phyloP scores from a whole-genome alignment of 2,329 filamentous ascomycete species.

The Phialophora tarda region DNA sequence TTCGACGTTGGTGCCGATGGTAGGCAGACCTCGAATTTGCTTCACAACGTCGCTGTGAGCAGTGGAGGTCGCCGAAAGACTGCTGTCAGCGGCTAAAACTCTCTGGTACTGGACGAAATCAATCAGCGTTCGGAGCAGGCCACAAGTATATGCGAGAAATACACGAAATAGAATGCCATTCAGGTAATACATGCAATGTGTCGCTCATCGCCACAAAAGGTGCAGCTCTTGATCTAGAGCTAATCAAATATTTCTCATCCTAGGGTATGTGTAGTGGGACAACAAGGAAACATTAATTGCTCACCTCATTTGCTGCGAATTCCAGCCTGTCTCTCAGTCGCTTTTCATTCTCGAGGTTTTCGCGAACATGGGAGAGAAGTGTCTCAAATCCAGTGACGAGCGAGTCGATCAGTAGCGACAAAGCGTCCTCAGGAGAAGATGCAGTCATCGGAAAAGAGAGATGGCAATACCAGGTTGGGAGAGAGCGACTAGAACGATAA shows the following conservation, averaged over 20 bases:
- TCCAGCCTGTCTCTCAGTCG: slow-evolving; percentile 27
- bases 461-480: neutral
- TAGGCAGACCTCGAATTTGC: slow-evolving; percentile 48
- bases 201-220: slow-evolving; percentile 66
- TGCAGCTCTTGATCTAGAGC: slow-evolving; percentile 83
- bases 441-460: slow-evolving; percentile 27
- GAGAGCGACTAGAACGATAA: neutral
- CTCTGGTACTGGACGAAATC: slow-evolving; percentile 44
- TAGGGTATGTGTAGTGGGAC: slow-evolving; percentile 1
- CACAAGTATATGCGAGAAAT: slow-evolving; percentile 32
- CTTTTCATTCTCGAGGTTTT: slow-evolving; percentile 26
- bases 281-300: neutral
- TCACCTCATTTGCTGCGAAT: slow-evolving; percentile 36
- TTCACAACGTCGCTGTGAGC: slow-evolving; percentile 25
- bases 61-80: slow-evolving; percentile 25
- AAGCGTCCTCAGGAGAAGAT: slow-evolving; percentile 20
- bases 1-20: slow-evolving; percentile 53
- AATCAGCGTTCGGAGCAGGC: slow-evolving; percentile 41
- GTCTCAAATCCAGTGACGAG: slow-evolving; percentile 29
- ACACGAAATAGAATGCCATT: slow-evolving; percentile 44
- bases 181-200: slow-evolving; percentile 60
- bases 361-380: slow-evolving; percentile 21
- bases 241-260: slow-evolving; percentile 62
- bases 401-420: slow-evolving; percentile 23
- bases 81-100: slow-evolving; percentile 41